These are phyloP conservation scores for Mycosphaerella sp. DNA, from an alignment of 2,329 filamentous ascomycete genomes.

Conservation along the genomic window DNA sequence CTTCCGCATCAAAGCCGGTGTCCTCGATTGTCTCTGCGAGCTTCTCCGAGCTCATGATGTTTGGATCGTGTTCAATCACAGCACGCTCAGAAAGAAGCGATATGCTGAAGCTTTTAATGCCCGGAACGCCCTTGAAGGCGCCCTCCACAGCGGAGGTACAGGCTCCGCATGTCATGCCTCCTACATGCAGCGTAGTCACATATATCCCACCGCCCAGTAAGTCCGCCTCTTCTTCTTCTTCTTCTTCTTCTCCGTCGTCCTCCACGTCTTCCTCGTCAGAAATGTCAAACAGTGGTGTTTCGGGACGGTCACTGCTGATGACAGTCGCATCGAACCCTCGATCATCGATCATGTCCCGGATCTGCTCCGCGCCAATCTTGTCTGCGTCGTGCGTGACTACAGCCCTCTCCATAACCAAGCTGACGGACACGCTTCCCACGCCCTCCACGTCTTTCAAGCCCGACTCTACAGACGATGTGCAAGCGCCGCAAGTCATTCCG, in stretches of 20 bases:
- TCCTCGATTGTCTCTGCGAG: slow-evolving; percentile 85
- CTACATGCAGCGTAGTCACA: slow-evolving; percentile 83
- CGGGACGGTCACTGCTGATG: slow-evolving; percentile 29
- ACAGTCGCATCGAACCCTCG: slow-evolving; percentile 78
- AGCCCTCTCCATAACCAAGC: slow-evolving; percentile 89
- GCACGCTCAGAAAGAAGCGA: slow-evolving; percentile 93
- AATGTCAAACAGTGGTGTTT: slow-evolving; percentile 21
- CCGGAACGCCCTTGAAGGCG: slow-evolving; percentile 75
- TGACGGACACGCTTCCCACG: slow-evolving; percentile 81
- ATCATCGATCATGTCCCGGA: slow-evolving; percentile 84
- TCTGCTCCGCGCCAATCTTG: slow-evolving; percentile 64
- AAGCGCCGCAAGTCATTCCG: slow-evolving; percentile 84
- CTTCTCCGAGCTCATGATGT: slow-evolving; percentile 63
- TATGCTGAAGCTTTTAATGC: slow-evolving; percentile 80
- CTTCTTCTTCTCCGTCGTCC: slow-evolving; percentile 19
- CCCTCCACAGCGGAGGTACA: slow-evolving; percentile 94
- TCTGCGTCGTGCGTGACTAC: slow-evolving; percentile 82
- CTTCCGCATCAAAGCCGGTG: slow-evolving; percentile 80
- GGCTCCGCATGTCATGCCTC: slow-evolving; percentile 81
- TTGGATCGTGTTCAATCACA: slow-evolving; percentile 83
- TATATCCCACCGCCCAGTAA: slow-evolving; percentile 58
- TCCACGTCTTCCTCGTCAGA: slow-evolving; percentile 17
- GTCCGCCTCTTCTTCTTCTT: slow-evolving; percentile 17
- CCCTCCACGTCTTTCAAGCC: slow-evolving; percentile 78
- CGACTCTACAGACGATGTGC: slow-evolving; percentile 84